A percentile compares a stretch with the other conserved stretches of the same genome.
Conservation (phyloP, 2,329 filamentous ascomycete genomes). For the Aureobasidium mangrovei region DNA sequence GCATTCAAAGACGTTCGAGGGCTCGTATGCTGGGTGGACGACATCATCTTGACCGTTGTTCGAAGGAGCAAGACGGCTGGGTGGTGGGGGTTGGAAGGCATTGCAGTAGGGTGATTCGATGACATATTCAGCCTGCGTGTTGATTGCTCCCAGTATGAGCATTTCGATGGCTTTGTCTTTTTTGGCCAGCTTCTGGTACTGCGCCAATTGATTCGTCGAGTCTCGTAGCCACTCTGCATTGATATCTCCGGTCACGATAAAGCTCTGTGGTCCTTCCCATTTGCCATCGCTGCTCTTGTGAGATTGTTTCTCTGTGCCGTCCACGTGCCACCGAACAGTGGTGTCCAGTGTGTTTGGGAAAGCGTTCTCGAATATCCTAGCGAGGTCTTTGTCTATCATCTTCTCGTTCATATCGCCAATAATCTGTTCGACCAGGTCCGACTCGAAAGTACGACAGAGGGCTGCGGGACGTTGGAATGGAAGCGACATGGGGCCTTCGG, state of each 20-base stretch:
- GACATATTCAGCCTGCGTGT: slow-evolving; percentile 90
- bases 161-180: slow-evolving; percentile 70
- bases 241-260: slow-evolving; percentile 89
- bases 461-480: slow-evolving; percentile 77
- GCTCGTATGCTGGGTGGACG: slow-evolving; percentile 83
- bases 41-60: slow-evolving; percentile 73
- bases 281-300: slow-evolving; percentile 44
- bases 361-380: slow-evolving; percentile 87
- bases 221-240: slow-evolving; percentile 89
- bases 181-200: slow-evolving; percentile 77
- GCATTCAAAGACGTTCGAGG: slow-evolving; percentile 84
- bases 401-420: slow-evolving; percentile 72
- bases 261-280: slow-evolving; percentile 82
- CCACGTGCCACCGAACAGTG: slow-evolving; percentile 78
- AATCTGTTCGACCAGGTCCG: slow-evolving; percentile 76
- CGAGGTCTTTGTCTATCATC: slow-evolving; percentile 78
- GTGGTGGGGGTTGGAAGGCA: slow-evolving; percentile 89
- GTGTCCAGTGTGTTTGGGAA: slow-evolving; percentile 90
- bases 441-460: slow-evolving; percentile 82
- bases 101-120: slow-evolving; percentile 96
- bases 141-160: slow-evolving; percentile 85
- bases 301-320: slow-evolving; percentile 40
- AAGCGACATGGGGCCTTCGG: slow-evolving; percentile 66
- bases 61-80: slow-evolving; percentile 62
- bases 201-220: slow-evolving; percentile 85